Conservation (phyloP, 257 asterid species). For the Lithospermum erythrorhizon region DNA sequence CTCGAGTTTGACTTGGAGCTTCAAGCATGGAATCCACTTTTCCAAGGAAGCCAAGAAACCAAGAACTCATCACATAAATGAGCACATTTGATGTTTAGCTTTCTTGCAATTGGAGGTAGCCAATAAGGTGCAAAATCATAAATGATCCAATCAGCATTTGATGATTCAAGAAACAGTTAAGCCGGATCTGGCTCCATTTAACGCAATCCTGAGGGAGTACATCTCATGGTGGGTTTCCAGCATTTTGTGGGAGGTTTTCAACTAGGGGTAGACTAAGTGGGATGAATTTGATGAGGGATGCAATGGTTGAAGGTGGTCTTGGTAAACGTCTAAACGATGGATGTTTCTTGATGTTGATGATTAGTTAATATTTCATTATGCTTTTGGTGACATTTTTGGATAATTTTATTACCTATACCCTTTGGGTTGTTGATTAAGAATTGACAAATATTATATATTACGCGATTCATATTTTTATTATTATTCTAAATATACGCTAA, state of each 20-base stretch:
- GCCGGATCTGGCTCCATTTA: not conserved
- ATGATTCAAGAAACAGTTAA: conserved; percentile 2
- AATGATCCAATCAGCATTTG: conserved; percentile 1
- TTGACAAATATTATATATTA: no score
- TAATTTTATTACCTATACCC: no score
- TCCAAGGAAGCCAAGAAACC: conserved; percentile 3
- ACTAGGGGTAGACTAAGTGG: not conserved
- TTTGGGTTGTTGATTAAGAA: no score
- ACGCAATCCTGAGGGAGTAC: not conserved
- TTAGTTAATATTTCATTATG: not conserved
- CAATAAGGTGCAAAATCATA: conserved; percentile 6
- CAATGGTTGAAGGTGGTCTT: not conserved
- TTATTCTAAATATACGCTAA: no score
- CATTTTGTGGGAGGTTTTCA: conserved; percentile 5
- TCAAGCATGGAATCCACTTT: conserved; percentile 1
- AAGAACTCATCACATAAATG: not conserved
- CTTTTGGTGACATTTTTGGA: not conserved
- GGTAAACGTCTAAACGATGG: not conserved
- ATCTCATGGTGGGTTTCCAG: conserved; percentile 6
- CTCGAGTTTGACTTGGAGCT: not conserved
- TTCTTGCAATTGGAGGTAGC: conserved; percentile 1
- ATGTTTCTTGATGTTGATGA: not conserved
- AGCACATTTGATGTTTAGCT: not conserved
- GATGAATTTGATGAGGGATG: not conserved
- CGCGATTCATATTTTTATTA: no score